Evolutionary conservation across 208 protist genomes (phyloP).

Genomic region (Crithidia mellificae): DNA sequence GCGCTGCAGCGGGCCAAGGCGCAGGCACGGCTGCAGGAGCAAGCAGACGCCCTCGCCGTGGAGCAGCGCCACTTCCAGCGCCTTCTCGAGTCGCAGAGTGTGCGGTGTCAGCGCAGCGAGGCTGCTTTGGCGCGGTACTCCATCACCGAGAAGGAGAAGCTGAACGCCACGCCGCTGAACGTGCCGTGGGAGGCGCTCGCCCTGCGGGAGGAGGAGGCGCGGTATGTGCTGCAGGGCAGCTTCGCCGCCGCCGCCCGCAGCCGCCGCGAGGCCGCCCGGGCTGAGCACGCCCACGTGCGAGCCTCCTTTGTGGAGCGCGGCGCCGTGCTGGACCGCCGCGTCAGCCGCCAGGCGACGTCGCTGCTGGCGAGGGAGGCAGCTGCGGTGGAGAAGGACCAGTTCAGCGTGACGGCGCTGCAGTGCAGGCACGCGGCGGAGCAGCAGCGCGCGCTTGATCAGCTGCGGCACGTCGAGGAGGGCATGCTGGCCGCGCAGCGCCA

Average conservation of each 20-base stretch:
- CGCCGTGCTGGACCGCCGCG: slow-evolving; percentile 23
- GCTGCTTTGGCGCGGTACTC: slow-evolving; percentile 52
- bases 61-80: slow-evolving; percentile 25
- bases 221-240: slow-evolving; percentile 31
- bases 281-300: slow-evolving; percentile 9
- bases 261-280: slow-evolving; percentile 22
- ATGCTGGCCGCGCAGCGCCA: slow-evolving; percentile 57
- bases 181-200: slow-evolving; percentile 29
- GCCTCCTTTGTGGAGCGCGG: slow-evolving; percentile 5
- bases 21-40: slow-evolving; percentile 19
- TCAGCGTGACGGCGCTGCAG: slow-evolving; percentile 17
- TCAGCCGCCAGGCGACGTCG: slow-evolving; percentile 10
- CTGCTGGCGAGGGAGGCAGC: slow-evolving; percentile 19
- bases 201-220: slow-evolving; percentile 38
- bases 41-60: slow-evolving; percentile 8
- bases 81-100: slow-evolving; percentile 38
- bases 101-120: slow-evolving; percentile 37
- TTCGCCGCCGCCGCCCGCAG: slow-evolving; percentile 40
- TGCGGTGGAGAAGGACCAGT: slow-evolving; percentile 24
- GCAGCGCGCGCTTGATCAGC: slow-evolving; percentile 24
- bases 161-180: slow-evolving; percentile 41
- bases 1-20: slow-evolving; percentile 48
- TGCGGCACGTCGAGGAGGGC: slow-evolving; percentile 53
- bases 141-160: slow-evolving; percentile 21
- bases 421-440: slow-evolving; percentile 9